Evolutionary conservation across 2,329 filamentous ascomycete genomes (phyloP), one percentile per base, ranked within the genome.

Genomic region (Cladobotryum mycophilum): DNA sequence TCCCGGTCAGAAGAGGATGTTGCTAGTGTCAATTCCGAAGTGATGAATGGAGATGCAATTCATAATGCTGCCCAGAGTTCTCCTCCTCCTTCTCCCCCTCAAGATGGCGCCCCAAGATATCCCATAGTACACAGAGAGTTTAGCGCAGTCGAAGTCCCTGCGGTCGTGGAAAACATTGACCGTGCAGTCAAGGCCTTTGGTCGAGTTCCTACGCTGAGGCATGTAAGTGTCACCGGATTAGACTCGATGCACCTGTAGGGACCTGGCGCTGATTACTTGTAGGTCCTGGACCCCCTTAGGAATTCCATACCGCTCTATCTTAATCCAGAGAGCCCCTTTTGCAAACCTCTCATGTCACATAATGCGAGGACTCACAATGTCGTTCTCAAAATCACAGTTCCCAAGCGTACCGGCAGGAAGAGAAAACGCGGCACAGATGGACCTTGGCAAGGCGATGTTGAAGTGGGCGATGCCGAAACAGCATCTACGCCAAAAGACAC

Each of bases 391-490:
- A 78, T 99, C 49, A 90, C 86, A 0, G 82, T 97, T 1, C 92
- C 93, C 0, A 93, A 85, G 66, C 77, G 89, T 50, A 96, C 90
- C 2, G 91, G 91, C 3, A 81, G 89, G 53, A 95, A 88, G 68
- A 81, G 91, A 52, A 96, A 91, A 70, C 78, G 85, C 58, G 90
- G 89, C n/a, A 82, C 82, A 5, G 66, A 84, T 49, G 85, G 76
- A 4, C 82, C 85, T 0, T 92, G 82, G 62, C 69, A 75, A 38
- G 75, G 75, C 3, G 69, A 73, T 46, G 35, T 68, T 5, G 61
- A 71, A 12, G 55, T 69, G 14, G 43, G 63, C 2, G 60, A 67
- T 49, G 51, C 57, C 30, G 36, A 52, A 25, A 45, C 54, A 1
- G 15, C 49, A 3, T 14, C 48, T 2, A 54, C 49, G 25, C 52